phyloP scores from a whole-genome alignment of 2,329 filamentous ascomycete species.

The Gremmenia infestans region DNA sequence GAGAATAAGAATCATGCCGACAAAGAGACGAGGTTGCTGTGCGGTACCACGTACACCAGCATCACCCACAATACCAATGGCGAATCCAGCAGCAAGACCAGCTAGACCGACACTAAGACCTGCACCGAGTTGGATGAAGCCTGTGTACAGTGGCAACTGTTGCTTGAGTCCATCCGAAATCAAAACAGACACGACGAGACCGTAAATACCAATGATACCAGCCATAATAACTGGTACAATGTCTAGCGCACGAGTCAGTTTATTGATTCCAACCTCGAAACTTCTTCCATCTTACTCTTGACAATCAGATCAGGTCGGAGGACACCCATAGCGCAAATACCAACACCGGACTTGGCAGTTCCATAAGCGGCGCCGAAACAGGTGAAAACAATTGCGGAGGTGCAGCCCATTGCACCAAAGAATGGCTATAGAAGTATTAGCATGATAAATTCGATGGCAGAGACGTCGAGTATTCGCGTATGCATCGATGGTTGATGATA shows the following conservation, averaged over 20 bases:
- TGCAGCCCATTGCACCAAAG: slow-evolving; percentile 97
- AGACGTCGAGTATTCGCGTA: slow-evolving; percentile 3
- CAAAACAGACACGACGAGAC: slow-evolving; percentile 80
- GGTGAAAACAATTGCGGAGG: slow-evolving; percentile 90
- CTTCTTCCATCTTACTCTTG: slow-evolving; percentile 70
- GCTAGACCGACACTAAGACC: slow-evolving; percentile 77
- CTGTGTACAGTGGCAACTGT: slow-evolving; percentile 68
- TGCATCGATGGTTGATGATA: slow-evolving; percentile 3
- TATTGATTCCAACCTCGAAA: background rate
- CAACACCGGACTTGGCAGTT: slow-evolving; percentile 98
- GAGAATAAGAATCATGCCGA: slow-evolving; percentile 78
- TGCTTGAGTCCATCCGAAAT: slow-evolving; percentile 77
- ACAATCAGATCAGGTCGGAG: slow-evolving; percentile 96
- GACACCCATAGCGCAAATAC: slow-evolving; percentile 97
- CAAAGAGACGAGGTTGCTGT: slow-evolving; percentile 62
- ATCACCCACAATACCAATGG: slow-evolving; percentile 83
- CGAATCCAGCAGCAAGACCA: slow-evolving; percentile 79
- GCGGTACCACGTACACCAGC: slow-evolving; percentile 84
- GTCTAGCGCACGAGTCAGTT: slow-evolving; percentile 51
- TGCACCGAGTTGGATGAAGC: slow-evolving; percentile 81
- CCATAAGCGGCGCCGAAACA: slow-evolving; percentile 96
- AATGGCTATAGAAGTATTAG: slow-evolving; percentile 56
- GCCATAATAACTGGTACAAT: slow-evolving; percentile 99
- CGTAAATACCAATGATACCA: slow-evolving; percentile 99
- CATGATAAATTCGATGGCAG: slow-evolving; percentile 21